phyloP scores from a whole-genome alignment of 305 asterid genomes.

The Fraxinus platypoda region DNA sequence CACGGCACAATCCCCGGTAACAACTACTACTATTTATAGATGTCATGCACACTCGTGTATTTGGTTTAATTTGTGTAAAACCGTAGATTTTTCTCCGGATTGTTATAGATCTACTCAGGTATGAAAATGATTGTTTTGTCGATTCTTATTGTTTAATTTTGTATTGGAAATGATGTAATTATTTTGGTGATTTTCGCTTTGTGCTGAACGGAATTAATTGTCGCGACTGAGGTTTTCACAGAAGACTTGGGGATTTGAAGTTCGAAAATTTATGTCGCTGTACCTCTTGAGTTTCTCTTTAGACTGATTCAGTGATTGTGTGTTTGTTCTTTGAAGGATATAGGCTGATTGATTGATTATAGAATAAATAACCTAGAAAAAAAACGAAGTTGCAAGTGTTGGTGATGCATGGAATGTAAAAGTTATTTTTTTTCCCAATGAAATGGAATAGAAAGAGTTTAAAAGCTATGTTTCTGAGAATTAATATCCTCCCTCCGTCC shows the following conservation, averaged over 20 bases:
- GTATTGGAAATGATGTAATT: background rate
- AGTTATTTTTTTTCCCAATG: background rate
- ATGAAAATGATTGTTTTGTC: background rate
- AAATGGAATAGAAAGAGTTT: background rate
- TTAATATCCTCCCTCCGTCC: too few relatives aligned
- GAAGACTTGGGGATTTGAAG: background rate
- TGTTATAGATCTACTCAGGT: background rate
- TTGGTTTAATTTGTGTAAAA: background rate
- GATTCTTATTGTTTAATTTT: background rate
- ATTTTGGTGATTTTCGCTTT: background rate
- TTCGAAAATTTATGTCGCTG: background rate
- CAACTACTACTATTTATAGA: background rate
- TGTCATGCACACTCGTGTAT: background rate
- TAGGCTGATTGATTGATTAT: background rate
- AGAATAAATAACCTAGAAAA: background rate
- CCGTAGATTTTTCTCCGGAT: background rate
- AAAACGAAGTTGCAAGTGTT: background rate
- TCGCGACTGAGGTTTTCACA: background rate
- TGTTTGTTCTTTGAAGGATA: background rate
- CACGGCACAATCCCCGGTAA: slow-evolving; percentile 59
- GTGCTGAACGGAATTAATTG: background rate
- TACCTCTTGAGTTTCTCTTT: background rate
- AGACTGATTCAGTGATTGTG: background rate
- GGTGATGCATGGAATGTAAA: background rate
- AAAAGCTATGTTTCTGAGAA: too few relatives aligned